These are phyloP conservation scores for Plasmodium knowlesi DNA, from an alignment of 169 alveolate species.

Conservation along the genomic window DNA sequence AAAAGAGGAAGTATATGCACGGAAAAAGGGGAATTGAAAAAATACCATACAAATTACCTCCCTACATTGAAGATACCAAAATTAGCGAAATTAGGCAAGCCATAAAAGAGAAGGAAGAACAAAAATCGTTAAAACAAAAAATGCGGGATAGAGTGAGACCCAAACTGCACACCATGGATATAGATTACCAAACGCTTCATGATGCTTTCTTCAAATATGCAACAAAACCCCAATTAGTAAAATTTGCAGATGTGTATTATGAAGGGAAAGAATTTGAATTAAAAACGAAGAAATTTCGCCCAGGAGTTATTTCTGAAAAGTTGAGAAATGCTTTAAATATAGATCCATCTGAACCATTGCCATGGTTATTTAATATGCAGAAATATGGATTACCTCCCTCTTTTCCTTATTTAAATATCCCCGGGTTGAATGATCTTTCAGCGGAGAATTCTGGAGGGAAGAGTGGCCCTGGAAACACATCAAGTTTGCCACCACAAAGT, in stretches of 20 bases:
- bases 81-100: constrained; percentile 92
- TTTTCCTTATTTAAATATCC: constrained; percentile 96
- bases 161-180: constrained; percentile 95
- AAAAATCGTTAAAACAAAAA: constrained; percentile 94
- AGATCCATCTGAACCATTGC: constrained; percentile 95
- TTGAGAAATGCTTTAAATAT: constrained; percentile 97
- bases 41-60: constrained; percentile 96
- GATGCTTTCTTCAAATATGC: constrained; percentile 98
- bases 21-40: constrained; percentile 96
- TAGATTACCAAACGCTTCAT: constrained; percentile 96
- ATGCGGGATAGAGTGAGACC: constrained; percentile 98
- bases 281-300: constrained; percentile 92
- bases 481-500: background rate
- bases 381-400: constrained; percentile 99
- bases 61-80: constrained; percentile 91
- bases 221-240: constrained; percentile 95
- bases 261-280: constrained; percentile 98
- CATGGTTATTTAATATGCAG: constrained; percentile 99
- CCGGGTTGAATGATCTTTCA: constrained; percentile 95
- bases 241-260: constrained; percentile 96
- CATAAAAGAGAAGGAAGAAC: constrained; percentile 94
- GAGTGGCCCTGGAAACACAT: background rate
- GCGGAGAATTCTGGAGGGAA: constrained; percentile 82
- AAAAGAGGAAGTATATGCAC: constrained; percentile 95
- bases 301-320: constrained; percentile 95